Evolutionary conservation across 202 grass and related monocot genomes (phyloP), one percentile per base, ranked within the genome.

Genomic region (Bolboschoenoplectus hybrid): DNA sequence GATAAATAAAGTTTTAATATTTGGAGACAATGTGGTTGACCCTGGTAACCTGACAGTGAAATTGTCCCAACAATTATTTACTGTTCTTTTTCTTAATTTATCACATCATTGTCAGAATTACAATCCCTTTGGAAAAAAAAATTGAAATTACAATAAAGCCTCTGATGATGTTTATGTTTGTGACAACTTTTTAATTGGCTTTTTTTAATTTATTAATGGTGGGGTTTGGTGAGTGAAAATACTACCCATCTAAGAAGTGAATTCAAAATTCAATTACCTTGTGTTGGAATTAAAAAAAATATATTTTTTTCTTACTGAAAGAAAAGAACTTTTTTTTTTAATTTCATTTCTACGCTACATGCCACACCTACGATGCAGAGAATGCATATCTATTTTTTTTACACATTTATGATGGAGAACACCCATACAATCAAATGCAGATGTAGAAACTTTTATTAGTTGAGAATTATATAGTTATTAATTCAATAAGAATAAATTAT

Each of bases 81-180:
- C 66, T 16, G 69, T 2, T 49, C 69, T 20, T 73, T 73, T 73
- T 6, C 4, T 49, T 13, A 67, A 73, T 0, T 20, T 47, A 46
- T 45, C 7, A 73, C 43, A 46, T 73, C 36, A 71, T n/a, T 71
- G 13, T 9, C 67, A 71, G 41, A 45, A 43, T 17, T 71, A 17
- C 67, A 71, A 47, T 73, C 20, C 7, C 17, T 47, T 26, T 26
- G 26, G 26, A 46, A 19, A 49, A 11, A 49, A 73, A 47, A 73
- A 10, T 47, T n/a, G n/a, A 47, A 49, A 73, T 11, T 17, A 68
- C 43, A 38, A 43, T 73, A 73, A 73, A 73, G 69, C 43, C 3
- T 20, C 16, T 68, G 66, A 68, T 73, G 69, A 73, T 11, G 69
- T 47, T 41, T 47, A 73, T 49, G 69, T 49, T 73, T 73, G 68